Conservation (phyloP, 352 stramenopile species). For the Discostella stelligera region DNA sequence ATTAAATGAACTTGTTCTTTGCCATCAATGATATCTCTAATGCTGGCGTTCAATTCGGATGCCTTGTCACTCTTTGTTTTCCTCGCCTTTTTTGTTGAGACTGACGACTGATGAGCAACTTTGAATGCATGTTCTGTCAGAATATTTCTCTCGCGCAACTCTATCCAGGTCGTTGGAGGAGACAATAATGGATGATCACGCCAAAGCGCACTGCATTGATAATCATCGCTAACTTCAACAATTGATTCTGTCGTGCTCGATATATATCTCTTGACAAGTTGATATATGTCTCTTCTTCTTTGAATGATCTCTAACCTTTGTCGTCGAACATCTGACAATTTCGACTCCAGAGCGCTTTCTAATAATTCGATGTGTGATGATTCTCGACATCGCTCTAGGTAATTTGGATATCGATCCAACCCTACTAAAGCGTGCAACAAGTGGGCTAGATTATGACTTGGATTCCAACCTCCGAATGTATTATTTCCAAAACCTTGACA, state of each 20-base stretch:
- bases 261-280: conserved; percentile 27
- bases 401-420: conserved; percentile 78
- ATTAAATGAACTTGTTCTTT: conserved; percentile 55
- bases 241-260: conserved; percentile 6
- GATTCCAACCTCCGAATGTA: conserved; percentile 19
- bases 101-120: conserved; percentile 49
- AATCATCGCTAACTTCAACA: conserved; percentile 12
- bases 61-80: conserved; percentile 14
- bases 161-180: conserved; percentile 50
- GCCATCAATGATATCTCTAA: conserved; percentile 52
- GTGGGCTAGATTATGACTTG: conserved; percentile 52
- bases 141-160: conserved; percentile 49
- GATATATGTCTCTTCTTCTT: conserved; percentile 26
- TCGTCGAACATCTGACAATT: conserved; percentile 46
- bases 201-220: conserved; percentile 19
- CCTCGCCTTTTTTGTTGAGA: conserved; percentile 7
- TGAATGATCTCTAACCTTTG: conserved; percentile 51
- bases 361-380: conserved; percentile 52
- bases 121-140: conserved; percentile 46
- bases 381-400: conserved; percentile 56
- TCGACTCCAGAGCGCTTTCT: conserved; percentile 57
- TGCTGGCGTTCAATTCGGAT: conserved; percentile 11
- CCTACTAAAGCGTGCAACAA: conserved; percentile 73
- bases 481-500: background rate
- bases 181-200: conserved; percentile 31